A percentile compares a stretch with the other conserved stretches of the same genome.
These are phyloP conservation scores for Penicillium angulare DNA, from an alignment of 495 filamentous ascomycete species.

Conservation along the genomic window DNA sequence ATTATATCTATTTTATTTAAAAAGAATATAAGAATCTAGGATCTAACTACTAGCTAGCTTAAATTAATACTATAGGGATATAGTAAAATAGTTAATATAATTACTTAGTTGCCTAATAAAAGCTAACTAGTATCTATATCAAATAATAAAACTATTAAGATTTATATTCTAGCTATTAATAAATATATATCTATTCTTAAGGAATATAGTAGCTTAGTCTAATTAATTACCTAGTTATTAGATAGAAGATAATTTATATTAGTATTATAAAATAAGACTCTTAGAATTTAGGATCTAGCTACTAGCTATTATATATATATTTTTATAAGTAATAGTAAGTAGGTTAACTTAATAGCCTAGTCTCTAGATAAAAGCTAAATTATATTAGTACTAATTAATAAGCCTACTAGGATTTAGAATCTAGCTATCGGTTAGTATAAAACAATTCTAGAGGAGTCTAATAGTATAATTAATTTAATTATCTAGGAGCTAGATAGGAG, in stretches of 20 bases:
- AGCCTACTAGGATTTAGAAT: too few species aligned
- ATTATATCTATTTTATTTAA: slow-evolving; percentile 1
- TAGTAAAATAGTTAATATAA: background rate
- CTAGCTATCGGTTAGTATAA: too few species aligned
- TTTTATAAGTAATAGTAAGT: too few species aligned
- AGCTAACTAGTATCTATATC: slow-evolving; percentile 1
- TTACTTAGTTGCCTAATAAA: slow-evolving; percentile 5
- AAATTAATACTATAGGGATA: slow-evolving; percentile 11
- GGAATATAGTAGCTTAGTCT: background rate
- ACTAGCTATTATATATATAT: too few species aligned
- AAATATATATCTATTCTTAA: background rate
- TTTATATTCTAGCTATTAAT: background rate
- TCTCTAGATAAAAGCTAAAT: slow-evolving; percentile 1
- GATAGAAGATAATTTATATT: too few species aligned
- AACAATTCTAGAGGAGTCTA: too few species aligned
- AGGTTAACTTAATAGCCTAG: too few species aligned
- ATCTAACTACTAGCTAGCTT: background rate
- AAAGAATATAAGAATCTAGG: slow-evolving; percentile 2
- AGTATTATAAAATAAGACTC: too few species aligned
- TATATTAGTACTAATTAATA: too few species aligned
- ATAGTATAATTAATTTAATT: too few species aligned
- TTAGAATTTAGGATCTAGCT: too few species aligned
- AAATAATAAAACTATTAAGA: background rate
- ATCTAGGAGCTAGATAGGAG: background rate
- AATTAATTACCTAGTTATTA: too few species aligned